Base-by-base conservation (phyloP, 495 filamentous ascomycete species). In the Emericellopsis terricola region DNA sequence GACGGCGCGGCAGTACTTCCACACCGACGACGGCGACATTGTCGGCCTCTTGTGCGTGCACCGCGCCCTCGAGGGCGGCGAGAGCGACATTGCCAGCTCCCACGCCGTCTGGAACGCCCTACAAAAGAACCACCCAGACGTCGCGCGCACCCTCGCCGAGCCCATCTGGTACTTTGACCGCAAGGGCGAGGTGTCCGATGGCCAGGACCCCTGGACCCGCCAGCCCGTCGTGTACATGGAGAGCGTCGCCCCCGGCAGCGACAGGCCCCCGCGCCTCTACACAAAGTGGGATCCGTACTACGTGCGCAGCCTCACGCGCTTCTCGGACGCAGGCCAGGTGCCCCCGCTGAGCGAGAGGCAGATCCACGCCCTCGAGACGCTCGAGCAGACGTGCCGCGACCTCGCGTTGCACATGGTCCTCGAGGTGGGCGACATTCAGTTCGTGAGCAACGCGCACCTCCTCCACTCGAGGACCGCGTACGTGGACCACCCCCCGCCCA, bases 141-240 rank as follows among this genome's bases (percentile, higher is more conserved):
- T 91, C 6, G 69, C 80, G 0, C 68, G 76, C 52, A 70, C 70
- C 20, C 60, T 94, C 32, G 75, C 76, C 2, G 55, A 72, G 38
- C 81, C 83, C 0, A 72, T 78, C 44, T 94, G 85, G 84, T 91
- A 89, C 57, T 89, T 94, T 48, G 85, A 94, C 51, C 80, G 84
- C 40, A 94, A 94, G 55, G 85, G 85, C 28, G 85, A 92, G 57
- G 72, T 67, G 2, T 73, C 66, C 21, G 59, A 63, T 24, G 82
- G 79, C 18, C 60, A 92, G 53, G 71, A 85, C 24, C 72, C 76
- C 34, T 94, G 69, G 46, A 79, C 87, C 48, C 64, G 68, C 19
- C 72, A 72, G 15, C 67, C 69, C 17, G 71, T 92, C 2, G 64
- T 92, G 26, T 91, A 82, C 49, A 58, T 85, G 2, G 83, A 69